These are phyloP conservation scores for carrot (Daucus carota) DNA, from an alignment of 129 eudicot genomes.

Conservation along the genomic window DNA sequence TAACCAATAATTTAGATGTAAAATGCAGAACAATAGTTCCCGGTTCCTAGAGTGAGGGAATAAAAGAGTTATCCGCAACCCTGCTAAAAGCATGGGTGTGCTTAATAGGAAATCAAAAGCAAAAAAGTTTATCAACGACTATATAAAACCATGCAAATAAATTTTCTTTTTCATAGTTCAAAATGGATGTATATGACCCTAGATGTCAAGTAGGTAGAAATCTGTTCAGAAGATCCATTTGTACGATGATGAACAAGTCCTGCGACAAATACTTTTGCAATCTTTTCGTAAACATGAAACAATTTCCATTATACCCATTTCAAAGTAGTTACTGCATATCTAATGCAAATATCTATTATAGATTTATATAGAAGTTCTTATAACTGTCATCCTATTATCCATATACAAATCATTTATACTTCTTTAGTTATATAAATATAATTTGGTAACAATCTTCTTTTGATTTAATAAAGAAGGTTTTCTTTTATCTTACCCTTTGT, in stretches of 20 bases:
- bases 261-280: too few relatives aligned
- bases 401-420: neutral
- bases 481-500: neutral
- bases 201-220: neutral
- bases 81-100: neutral
- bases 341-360: too few relatives aligned
- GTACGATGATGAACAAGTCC: too few relatives aligned
- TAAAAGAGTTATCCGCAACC: neutral
- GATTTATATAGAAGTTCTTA: neutral
- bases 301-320: too few relatives aligned
- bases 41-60: neutral
- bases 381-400: too few relatives aligned
- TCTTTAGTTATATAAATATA: too few relatives aligned
- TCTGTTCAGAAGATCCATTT: neutral
- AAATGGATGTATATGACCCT: too few relatives aligned
- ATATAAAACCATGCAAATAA: neutral
- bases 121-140: too few relatives aligned
- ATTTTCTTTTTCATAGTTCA: too few relatives aligned
- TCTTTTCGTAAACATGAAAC: too few relatives aligned
- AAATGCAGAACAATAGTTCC: neutral
- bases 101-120: neutral
- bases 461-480: neutral
- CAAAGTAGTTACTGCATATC: too few relatives aligned
- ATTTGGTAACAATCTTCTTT: neutral
- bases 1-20: neutral